phyloP scores from a whole-genome alignment of 2,329 filamentous ascomycete species.

The Alternaria gaisen region DNA sequence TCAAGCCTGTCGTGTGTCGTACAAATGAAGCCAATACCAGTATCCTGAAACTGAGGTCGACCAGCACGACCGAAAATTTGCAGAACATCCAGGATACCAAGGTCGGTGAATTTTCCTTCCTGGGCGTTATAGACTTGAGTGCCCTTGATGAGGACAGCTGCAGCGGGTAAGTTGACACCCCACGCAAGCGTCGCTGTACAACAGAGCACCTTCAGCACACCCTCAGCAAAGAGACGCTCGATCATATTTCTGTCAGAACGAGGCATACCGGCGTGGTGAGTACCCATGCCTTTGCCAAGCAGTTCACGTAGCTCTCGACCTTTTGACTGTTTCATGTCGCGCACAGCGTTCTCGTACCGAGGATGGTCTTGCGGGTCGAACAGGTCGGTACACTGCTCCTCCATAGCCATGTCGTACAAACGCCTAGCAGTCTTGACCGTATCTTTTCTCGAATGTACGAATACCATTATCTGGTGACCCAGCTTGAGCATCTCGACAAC shows the following conservation, averaged over 20 bases:
- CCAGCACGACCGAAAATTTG: conserved; percentile 99
- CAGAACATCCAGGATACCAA: conserved; percentile 94
- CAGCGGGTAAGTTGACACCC: conserved; percentile 98
- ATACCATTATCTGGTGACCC: conserved; percentile 99
- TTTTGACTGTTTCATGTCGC: conserved; percentile 85
- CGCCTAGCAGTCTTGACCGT: conserved; percentile 88
- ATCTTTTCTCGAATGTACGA: conserved; percentile 96
- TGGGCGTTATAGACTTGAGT: conserved; percentile 97
- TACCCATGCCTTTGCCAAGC: conserved; percentile 87
- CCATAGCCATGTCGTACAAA: conserved; percentile 84
- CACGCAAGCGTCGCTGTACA: conserved; percentile 98
- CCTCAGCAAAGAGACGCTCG: conserved; percentile 88
- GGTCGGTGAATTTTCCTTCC: conserved; percentile 94
- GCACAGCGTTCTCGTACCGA: conserved; percentile 78
- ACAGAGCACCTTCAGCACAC: conserved; percentile 95
- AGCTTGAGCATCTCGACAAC: conserved; percentile 89
- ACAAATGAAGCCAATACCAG: conserved; percentile 97
- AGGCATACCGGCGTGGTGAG: conserved; percentile 97
- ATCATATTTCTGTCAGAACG: conserved; percentile 94
- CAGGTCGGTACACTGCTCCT: conserved; percentile 79
- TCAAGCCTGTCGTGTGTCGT: conserved; percentile 92
- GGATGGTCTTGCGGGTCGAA: conserved; percentile 84
- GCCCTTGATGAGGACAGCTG: conserved; percentile 96
- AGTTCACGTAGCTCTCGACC: conserved; percentile 89
- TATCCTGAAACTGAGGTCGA: conserved; percentile 96